These are phyloP conservation scores for Vigna unguiculata DNA, from an alignment of 306 rosid genomes.

Conservation along the genomic window DNA sequence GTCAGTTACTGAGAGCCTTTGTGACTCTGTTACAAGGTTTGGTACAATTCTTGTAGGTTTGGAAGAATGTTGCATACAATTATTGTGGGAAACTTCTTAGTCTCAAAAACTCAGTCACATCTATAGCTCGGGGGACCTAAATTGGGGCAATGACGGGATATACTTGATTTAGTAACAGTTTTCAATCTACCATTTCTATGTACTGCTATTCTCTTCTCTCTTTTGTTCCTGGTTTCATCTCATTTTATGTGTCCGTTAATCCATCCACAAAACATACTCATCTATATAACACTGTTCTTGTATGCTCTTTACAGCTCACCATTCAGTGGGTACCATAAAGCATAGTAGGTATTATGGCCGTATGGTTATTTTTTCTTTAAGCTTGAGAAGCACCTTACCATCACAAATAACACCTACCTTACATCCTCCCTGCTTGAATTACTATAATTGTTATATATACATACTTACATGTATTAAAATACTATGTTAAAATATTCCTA, in stretches of 20 bases:
- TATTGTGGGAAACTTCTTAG: background rate
- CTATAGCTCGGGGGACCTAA: background rate
- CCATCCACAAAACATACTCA: no score
- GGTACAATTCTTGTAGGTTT: background rate
- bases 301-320: no score
- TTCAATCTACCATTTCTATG: background rate
- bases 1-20: background rate
- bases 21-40: background rate
- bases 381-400: background rate
- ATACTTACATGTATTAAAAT: background rate
- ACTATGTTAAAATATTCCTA: background rate
- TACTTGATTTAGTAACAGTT: background rate
- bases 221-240: no score
- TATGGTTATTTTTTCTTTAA: no score
- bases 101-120: background rate
- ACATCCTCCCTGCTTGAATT: background rate
- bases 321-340: no score
- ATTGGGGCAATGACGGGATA: no score
- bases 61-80: background rate
- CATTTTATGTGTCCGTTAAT: no score
- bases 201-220: no score
- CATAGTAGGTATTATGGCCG: no score
- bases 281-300: no score
- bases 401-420: background rate
- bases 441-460: background rate